Evolutionary conservation across 2,329 filamentous ascomycete genomes (phyloP).

Genomic region (Westerdykella aurantiaca): DNA sequence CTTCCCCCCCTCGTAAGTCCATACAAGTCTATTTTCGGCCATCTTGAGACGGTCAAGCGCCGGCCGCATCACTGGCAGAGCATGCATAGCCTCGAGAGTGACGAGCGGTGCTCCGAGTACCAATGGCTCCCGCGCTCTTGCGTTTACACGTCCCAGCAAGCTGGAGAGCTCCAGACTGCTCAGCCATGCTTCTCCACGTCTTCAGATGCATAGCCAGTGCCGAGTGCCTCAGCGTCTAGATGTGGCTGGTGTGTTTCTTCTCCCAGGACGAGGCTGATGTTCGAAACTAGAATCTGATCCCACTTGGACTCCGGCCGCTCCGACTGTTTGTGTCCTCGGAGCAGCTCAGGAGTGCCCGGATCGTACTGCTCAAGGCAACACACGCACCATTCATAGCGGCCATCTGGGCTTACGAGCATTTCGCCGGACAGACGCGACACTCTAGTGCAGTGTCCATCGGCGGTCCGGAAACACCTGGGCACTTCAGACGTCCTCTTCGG

Average conservation of each 20-base stretch:
- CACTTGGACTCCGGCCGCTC: slow-evolving; percentile 66
- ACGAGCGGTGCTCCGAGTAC: slow-evolving; percentile 8
- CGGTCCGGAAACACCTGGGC: slow-evolving; percentile 27
- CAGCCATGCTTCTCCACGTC: slow-evolving; percentile 1
- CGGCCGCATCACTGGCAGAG: slow-evolving; percentile 17
- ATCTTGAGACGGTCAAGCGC: slow-evolving; percentile 32
- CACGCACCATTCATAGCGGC: slow-evolving; percentile 63
- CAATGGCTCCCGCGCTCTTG: slow-evolving; percentile 12
- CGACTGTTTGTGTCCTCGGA: slow-evolving; percentile 62
- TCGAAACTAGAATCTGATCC: slow-evolving; percentile 59
- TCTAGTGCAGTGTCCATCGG: slow-evolving; percentile 23
- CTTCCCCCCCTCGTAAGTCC: slow-evolving; percentile 43
- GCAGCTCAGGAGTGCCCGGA: slow-evolving; percentile 56
- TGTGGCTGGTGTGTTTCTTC: neutral
- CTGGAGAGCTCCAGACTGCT: slow-evolving; percentile 2
- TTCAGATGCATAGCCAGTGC: neutral
- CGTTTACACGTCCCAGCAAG: neutral
- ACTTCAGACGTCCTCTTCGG: slow-evolving; percentile 23
- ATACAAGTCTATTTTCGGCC: slow-evolving; percentile 18
- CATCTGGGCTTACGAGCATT: slow-evolving; percentile 62
- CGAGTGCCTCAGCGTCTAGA: too few relatives aligned
- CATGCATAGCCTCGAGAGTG: slow-evolving; percentile 26
- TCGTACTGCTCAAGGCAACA: slow-evolving; percentile 54
- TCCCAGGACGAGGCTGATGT: slow-evolving; percentile 26
- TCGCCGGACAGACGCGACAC: slow-evolving; percentile 20